Evolutionary conservation across 352 stramenopile species (phyloP).

Genomic region (Globisporangium carolinianum): DNA sequence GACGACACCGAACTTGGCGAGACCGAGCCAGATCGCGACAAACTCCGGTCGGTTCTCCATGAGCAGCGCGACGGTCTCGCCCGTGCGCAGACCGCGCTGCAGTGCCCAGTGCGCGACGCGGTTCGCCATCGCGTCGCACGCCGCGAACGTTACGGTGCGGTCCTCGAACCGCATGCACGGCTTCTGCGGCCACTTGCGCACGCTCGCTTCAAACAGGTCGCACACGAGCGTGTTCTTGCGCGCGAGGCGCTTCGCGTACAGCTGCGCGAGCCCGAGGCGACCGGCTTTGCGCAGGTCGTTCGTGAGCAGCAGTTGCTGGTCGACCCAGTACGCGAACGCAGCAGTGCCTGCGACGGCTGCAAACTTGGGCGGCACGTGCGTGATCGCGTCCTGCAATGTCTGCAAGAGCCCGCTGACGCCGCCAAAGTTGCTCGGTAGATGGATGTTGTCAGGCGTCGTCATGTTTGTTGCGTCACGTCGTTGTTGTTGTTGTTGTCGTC

Average conservation of each 20-base stretch:
- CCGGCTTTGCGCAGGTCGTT: constrained; percentile 43
- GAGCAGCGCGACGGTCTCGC: constrained; percentile 71
- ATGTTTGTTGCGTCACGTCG: no score
- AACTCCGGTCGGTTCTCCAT: constrained; percentile 87
- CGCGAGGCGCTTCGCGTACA: constrained; percentile 31
- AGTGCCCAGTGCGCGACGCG: constrained; percentile 71
- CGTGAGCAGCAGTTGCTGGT: constrained; percentile 52
- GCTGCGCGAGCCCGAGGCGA: constrained; percentile 29
- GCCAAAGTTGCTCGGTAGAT: neutral
- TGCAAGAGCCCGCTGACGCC: neutral
- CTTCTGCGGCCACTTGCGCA: constrained; percentile 48
- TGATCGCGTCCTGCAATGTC: neutral
- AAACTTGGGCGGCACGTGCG: constrained; percentile 34
- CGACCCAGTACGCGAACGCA: constrained; percentile 35
- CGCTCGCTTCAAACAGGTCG: constrained; percentile 59
- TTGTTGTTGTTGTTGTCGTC: neutral
- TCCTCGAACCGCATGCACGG: constrained; percentile 51
- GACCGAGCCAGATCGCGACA: constrained; percentile 72
- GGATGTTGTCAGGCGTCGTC: neutral
- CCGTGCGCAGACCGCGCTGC: constrained; percentile 28
- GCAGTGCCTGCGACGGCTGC: constrained; percentile 34
- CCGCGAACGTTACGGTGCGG: constrained; percentile 37
- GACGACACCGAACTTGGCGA: constrained; percentile 80
- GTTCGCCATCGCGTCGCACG: constrained; percentile 67
- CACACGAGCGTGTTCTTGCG: constrained; percentile 30